Evolutionary conservation across 208 protist genomes (phyloP).

Genomic region (Leishmania aethiopica): DNA sequence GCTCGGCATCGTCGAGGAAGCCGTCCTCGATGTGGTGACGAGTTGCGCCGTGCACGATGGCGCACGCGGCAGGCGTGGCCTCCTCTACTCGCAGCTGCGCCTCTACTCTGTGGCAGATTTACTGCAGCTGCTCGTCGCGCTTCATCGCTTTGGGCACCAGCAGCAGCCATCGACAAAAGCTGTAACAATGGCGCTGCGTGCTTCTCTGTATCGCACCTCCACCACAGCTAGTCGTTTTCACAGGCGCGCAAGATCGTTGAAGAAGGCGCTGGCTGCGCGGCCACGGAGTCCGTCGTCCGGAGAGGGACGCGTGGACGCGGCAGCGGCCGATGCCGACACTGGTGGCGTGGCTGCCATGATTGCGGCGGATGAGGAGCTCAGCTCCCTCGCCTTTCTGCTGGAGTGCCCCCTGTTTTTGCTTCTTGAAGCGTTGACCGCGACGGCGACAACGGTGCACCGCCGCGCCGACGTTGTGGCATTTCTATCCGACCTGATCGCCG

Average conservation of each 20-base stretch:
- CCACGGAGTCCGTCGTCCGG: not conserved
- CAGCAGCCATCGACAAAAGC: conserved; percentile 53
- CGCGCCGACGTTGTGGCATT: conserved; percentile 41
- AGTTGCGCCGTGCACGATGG: conserved; percentile 3
- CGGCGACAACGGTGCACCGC: conserved; percentile 43
- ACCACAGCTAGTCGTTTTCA: conserved; percentile 19
- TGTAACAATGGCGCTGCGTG: conserved; percentile 24
- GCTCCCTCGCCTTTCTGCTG: conserved; percentile 13
- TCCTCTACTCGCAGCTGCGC: conserved; percentile 48
- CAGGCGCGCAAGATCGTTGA: conserved; percentile 6
- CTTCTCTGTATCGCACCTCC: conserved; percentile 11
- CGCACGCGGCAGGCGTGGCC: conserved; percentile 6
- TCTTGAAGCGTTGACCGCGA: conserved; percentile 43
- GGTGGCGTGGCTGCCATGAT: not conserved
- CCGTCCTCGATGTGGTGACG: conserved; percentile 43
- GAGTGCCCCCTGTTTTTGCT: conserved; percentile 31
- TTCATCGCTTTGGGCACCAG: conserved; percentile 75
- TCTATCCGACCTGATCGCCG: conserved; percentile 35
- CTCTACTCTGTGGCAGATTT: conserved; percentile 45
- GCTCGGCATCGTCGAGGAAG: conserved; percentile 61
- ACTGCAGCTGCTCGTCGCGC: conserved; percentile 48
- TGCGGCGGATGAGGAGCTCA: conserved; percentile 9
- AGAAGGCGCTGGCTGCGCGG: conserved; percentile 4
- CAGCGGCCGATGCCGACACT: not conserved
- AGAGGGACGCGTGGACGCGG: not conserved